phyloP scores from a whole-genome alignment of 352 stramenopile genomes.

The Globisporangium sylvaticum region DNA sequence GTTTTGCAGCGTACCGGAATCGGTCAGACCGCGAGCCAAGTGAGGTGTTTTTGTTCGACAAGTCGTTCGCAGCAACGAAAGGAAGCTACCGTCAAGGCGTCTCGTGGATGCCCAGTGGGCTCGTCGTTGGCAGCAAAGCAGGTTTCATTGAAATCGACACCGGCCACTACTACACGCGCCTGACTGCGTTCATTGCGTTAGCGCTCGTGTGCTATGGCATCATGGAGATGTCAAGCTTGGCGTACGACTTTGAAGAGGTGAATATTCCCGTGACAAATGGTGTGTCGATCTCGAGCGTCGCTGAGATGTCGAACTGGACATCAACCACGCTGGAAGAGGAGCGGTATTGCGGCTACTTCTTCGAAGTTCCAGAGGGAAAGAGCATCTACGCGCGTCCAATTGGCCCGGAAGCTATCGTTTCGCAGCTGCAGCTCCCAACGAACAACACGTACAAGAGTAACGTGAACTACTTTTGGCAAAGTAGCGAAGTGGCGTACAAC shows the following conservation, averaged over 20 bases:
- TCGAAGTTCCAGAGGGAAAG: conserved; percentile 41
- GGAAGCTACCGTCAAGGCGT: conserved; percentile 80
- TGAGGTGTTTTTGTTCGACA: conserved; percentile 86
- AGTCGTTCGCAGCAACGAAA: conserved; percentile 71
- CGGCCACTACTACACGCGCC: conserved; percentile 80
- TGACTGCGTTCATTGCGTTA: conserved; percentile 62
- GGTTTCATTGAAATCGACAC: conserved; percentile 86
- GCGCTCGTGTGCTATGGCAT: conserved; percentile 66
- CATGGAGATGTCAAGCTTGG: conserved; percentile 47
- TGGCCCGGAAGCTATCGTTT: conserved; percentile 37
- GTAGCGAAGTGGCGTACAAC: conserved; percentile 51
- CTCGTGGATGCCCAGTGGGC: conserved; percentile 85
- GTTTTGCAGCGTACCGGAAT: conserved; percentile 77
- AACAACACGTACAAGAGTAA: conserved; percentile 46
- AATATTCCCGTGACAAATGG: conserved; percentile 25
- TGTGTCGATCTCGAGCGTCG: conserved; percentile 16
- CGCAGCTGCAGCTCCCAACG: conserved; percentile 37
- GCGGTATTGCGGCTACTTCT: conserved; percentile 74
- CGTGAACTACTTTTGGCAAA: conserved; percentile 67
- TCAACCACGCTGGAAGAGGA: conserved; percentile 15
- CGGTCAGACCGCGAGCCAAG: conserved; percentile 73
- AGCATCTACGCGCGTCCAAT: conserved; percentile 41
- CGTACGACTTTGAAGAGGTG: conserved; percentile 61
- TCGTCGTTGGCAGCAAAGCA: conserved; percentile 74
- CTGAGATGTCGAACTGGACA: conserved; percentile 46